A percentile compares a stretch with the other conserved stretches of the same genome.
phyloP scores from a whole-genome alignment of 2,329 filamentous ascomycete genomes.

The Clonostachys byssicola region DNA sequence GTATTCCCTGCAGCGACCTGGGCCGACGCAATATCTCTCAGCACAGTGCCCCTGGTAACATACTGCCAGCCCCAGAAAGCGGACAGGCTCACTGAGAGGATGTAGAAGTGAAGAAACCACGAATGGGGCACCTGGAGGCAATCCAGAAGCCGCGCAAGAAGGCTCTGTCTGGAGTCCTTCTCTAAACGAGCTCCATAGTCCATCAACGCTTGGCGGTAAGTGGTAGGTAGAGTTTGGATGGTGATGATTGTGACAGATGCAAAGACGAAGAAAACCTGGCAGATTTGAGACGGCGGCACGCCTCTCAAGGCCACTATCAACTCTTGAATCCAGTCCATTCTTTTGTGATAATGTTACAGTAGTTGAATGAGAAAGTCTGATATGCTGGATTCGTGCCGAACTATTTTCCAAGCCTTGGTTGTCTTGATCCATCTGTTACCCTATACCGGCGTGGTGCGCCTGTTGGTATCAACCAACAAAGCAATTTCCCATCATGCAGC shows the following conservation, averaged over 20 bases:
- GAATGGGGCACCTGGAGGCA: conserved; percentile 69
- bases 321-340: neutral
- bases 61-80: conserved; percentile 71
- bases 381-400: no score
- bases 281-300: conserved; percentile 23
- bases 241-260: conserved; percentile 31
- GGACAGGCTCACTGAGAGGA: conserved; percentile 64
- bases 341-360: no score
- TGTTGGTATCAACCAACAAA: no score
- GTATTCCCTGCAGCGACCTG: conserved; percentile 1
- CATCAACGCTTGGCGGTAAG: conserved; percentile 37
- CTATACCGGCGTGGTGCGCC: no score
- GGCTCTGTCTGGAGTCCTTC: conserved; percentile 3
- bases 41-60: conserved; percentile 43
- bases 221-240: conserved; percentile 36
- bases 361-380: no score
- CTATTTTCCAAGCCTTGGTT: no score
- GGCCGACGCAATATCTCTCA: conserved; percentile 39
- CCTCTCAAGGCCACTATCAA: neutral
- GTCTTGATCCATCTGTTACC: no score
- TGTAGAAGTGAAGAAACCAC: conserved; percentile 89
- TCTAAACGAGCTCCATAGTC: conserved; percentile 44
- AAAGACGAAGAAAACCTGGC: conserved; percentile 43
- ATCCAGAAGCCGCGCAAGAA: conserved; percentile 21
- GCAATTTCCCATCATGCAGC: no score